phyloP scores from a whole-genome alignment of 768 basidiomycete genomes.

The Austroboletus eburneus region DNA sequence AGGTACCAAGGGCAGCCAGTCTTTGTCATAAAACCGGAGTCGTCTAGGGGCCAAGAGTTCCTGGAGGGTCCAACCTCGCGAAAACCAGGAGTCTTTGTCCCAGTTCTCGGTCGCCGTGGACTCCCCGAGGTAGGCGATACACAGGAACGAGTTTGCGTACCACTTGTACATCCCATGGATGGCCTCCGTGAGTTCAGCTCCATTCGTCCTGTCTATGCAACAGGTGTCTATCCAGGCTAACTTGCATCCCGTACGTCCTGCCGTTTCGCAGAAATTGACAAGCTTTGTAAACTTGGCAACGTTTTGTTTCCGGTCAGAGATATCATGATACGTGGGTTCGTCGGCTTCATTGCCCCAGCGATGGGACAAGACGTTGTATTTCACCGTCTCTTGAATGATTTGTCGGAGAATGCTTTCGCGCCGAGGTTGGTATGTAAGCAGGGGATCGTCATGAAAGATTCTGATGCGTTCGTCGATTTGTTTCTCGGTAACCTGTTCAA shows the following conservation, averaged over 20 bases:
- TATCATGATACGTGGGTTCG: background rate
- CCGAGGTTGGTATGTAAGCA: no score
- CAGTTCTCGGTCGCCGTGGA: background rate
- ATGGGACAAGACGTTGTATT: background rate
- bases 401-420: background rate
- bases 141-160: conserved; percentile 19
- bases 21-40: conserved; percentile 15
- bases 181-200: conserved; percentile 17
- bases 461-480: background rate
- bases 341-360: background rate
- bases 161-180: conserved; percentile 21
- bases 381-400: background rate
- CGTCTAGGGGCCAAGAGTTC: conserved; percentile 16
- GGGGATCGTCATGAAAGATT: background rate
- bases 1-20: conserved; percentile 7
- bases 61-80: no score
- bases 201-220: conserved; percentile 18
- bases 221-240: conserved; percentile 17
- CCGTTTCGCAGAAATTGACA: conserved; percentile 3
- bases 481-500: background rate
- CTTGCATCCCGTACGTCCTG: background rate
- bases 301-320: background rate
- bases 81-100: conserved; percentile 10
- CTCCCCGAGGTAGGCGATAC: conserved; percentile 15
- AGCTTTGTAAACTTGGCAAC: conserved; percentile 1